Evolutionary conservation across 108 stramenopile genomes (phyloP), one percentile per base, ranked within the genome.

Genomic region (Cyclotella kingstonii): DNA sequence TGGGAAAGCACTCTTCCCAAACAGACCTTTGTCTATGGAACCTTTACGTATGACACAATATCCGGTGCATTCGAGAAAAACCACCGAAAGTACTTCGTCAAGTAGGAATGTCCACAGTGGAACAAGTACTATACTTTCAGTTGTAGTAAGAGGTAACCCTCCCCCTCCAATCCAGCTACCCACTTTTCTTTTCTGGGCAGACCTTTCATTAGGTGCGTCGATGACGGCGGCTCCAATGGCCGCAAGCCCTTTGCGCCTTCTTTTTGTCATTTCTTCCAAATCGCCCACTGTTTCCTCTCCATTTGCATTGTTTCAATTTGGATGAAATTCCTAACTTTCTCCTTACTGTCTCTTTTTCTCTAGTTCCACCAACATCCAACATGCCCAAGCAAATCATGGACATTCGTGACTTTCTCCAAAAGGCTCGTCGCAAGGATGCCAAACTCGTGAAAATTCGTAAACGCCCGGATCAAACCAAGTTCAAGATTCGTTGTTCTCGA

Each of bases 401-500:
- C 71, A 95, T 95, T 57, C 87, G 94, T 58, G 94, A 95, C 63
- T 95, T 95, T 75, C 87, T 95, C 76, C 94, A 92, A 75, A 95
- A 95, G 89, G 94, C 94, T 33, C 89, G 94, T 58, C 79, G 94
- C 49, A 74, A 71, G 54, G 97, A 98, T 79, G 97, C 97, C 84
- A 95, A 95, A 79, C 81, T 93, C 25, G 96, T 98, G 47, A 97
- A 97, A 84, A 97, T 98, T 76, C 91, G 94, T 76, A 96, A 93
- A 86, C 81, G 87, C 17, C 73, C 84, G 23, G 51, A 80, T 17
- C 79, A 84, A 66, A 94, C 94, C 74, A 98, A 98, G 82, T 98
- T 97, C 90, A 98, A 98, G 96, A 97, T 98, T 74, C 90, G 98
- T 68, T 97, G 98, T 92, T 89, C 89, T 63, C 81, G 92, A 61